Conservation (phyloP, 306 rosid species). For the Geum urbanum region DNA sequence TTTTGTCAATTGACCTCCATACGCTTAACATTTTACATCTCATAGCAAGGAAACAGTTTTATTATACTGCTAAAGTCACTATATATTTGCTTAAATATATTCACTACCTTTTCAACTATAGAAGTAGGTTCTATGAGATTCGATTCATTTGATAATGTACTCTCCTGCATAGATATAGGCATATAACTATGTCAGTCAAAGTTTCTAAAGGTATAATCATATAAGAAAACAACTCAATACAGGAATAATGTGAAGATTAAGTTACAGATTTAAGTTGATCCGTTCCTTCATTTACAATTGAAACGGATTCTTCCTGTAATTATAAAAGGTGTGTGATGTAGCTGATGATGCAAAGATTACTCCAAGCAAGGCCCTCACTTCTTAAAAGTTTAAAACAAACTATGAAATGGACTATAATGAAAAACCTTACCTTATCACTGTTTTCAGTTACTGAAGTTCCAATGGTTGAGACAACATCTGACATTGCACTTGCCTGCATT, state of each 20-base stretch:
- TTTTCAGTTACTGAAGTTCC: conserved; percentile 21
- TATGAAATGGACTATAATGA: not conserved
- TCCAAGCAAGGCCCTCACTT: not conserved
- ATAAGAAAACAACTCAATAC: not conserved
- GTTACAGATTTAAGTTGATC: conserved; percentile 24
- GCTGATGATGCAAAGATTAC: not conserved
- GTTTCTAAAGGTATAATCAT: not conserved
- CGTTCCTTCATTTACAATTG: conserved; percentile 20
- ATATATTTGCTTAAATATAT: not conserved
- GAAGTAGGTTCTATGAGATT: conserved; percentile 24
- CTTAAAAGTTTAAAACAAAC: not conserved
- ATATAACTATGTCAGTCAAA: not conserved
- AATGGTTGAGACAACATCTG: conserved; percentile 4
- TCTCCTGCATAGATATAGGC: conserved; percentile 34
- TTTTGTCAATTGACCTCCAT: conserved; percentile 12
- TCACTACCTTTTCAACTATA: conserved; percentile 37
- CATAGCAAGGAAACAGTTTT: not conserved
- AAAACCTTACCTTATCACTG: conserved; percentile 17
- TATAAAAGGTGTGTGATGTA: not conserved
- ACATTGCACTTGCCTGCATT: conserved; percentile 28
- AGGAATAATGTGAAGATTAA: conserved; percentile 13
- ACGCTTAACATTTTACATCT: not conserved
- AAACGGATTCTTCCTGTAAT: conserved; percentile 30
- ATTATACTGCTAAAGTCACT: not conserved
- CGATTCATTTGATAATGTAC: conserved; percentile 14